Percentiles rank a stretch among this genome's conserved stretches.
Conservation (phyloP, 257 asterid species). For the Marsdenia floribunda region DNA sequence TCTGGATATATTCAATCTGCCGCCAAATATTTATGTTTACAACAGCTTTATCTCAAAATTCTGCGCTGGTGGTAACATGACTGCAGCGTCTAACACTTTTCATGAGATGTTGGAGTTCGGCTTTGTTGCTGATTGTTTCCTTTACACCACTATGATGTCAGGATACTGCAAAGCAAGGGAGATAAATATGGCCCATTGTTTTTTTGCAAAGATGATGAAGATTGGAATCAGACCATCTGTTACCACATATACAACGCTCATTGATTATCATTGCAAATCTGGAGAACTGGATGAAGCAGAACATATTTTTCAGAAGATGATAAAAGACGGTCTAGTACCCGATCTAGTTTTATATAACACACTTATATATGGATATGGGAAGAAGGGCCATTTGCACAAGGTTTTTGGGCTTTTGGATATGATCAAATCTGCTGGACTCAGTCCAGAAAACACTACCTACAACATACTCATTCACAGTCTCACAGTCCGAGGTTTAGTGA, state of each 20-base stretch:
- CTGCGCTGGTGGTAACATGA: slow-evolving; percentile 20
- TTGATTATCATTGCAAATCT: slow-evolving; percentile 20
- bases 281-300: slow-evolving; percentile 20
- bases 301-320: slow-evolving; percentile 18
- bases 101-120: slow-evolving; percentile 21
- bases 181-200: slow-evolving; percentile 6
- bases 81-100: slow-evolving; percentile 16
- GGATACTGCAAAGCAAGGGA: slow-evolving; percentile 24
- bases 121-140: slow-evolving; percentile 18
- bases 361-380: slow-evolving; percentile 25
- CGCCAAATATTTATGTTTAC: slow-evolving; percentile 21
- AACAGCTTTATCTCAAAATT: slow-evolving; percentile 22
- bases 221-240: slow-evolving; percentile 19
- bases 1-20: slow-evolving; percentile 16
- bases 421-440: slow-evolving; percentile 22
- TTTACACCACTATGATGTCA: slow-evolving; percentile 22
- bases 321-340: slow-evolving; percentile 16
- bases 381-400: slow-evolving; percentile 22
- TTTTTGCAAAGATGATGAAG: slow-evolving; percentile 21
- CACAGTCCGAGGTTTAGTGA: slow-evolving; percentile 16
- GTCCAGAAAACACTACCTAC: slow-evolving; percentile 23
- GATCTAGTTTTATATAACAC: slow-evolving; percentile 22
- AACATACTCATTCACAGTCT: slow-evolving; percentile 24
- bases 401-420: slow-evolving; percentile 21
- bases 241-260: slow-evolving; percentile 16